These are phyloP conservation scores for Tagetes patula DNA, from an alignment of 129 eudicot genomes.

Conservation along the genomic window DNA sequence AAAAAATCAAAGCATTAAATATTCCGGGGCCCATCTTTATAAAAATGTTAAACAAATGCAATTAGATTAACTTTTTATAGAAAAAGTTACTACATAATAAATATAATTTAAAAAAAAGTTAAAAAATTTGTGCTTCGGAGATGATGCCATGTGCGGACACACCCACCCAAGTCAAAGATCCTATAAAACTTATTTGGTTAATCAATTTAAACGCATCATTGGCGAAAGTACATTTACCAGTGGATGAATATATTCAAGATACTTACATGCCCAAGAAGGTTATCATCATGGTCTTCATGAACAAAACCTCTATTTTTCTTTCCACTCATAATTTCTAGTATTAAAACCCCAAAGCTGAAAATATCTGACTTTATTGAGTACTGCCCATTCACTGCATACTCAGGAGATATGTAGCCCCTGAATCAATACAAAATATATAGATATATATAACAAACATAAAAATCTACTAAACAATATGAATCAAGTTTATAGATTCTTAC, in stretches of 20 bases:
- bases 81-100: no score
- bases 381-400: constrained; percentile 32
- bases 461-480: background rate
- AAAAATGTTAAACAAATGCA: no score
- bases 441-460: background rate
- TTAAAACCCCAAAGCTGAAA: constrained; percentile 42
- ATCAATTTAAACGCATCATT: no score
- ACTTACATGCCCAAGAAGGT: constrained; percentile 51
- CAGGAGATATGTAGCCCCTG: constrained; percentile 44
- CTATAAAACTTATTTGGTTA: no score
- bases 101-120: no score
- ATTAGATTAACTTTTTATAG: no score
- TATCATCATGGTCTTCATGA: constrained; percentile 33
- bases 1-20: no score
- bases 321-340: constrained; percentile 38
- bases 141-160: no score
- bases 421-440: background rate
- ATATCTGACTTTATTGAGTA: constrained; percentile 42
- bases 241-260: background rate
- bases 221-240: no score
- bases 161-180: no score
- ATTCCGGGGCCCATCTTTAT: no score
- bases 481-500: constrained; percentile 24
- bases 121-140: no score
- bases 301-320: constrained; percentile 39